Percentiles rank a stretch among this genome's conserved stretches.
Evolutionary conservation across 2,329 filamentous ascomycete genomes (phyloP).

Genomic region (Alternaria hordeiaustralica): DNA sequence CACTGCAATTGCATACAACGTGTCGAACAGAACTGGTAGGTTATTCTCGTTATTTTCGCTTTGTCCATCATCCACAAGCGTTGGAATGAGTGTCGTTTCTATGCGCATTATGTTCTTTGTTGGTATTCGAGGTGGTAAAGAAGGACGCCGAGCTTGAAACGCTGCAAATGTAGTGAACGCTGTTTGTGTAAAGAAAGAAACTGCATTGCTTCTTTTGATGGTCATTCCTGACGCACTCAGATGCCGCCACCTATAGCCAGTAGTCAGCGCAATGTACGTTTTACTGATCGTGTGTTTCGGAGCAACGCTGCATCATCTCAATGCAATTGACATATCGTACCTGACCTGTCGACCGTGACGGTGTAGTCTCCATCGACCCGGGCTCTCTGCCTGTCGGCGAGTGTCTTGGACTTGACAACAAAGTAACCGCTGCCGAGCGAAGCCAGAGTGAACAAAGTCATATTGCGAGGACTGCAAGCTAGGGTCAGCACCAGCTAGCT

Average conservation of each 20-base stretch:
- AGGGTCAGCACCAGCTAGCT: conserved; percentile 20
- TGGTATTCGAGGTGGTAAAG: background rate
- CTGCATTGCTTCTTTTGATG: background rate
- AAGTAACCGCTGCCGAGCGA: conserved; percentile 44
- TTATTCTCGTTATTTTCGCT: background rate
- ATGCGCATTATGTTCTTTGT: background rate
- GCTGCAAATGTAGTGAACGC: background rate
- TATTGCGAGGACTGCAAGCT: conserved; percentile 37
- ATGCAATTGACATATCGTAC: conserved; percentile 15
- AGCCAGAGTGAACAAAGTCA: conserved; percentile 39
- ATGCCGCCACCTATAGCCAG: conserved; percentile 10
- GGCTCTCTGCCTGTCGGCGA: conserved; percentile 38
- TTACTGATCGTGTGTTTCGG: background rate
- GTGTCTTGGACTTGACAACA: conserved; percentile 38
- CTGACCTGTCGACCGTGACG: conserved; percentile 46
- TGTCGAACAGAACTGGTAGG: background rate
- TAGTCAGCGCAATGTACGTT: conserved; percentile 2
- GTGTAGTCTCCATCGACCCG: conserved; percentile 42
- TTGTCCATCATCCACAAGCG: background rate
- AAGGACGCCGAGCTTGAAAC: background rate
- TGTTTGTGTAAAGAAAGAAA: background rate
- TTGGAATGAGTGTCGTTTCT: background rate
- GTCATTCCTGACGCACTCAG: background rate
- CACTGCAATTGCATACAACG: background rate
- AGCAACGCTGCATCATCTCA: background rate